Evolutionary conservation across 108 stramenopile genomes (phyloP), one percentile per base, ranked within the genome.

Genomic region (Cyclotella kingstonii): DNA sequence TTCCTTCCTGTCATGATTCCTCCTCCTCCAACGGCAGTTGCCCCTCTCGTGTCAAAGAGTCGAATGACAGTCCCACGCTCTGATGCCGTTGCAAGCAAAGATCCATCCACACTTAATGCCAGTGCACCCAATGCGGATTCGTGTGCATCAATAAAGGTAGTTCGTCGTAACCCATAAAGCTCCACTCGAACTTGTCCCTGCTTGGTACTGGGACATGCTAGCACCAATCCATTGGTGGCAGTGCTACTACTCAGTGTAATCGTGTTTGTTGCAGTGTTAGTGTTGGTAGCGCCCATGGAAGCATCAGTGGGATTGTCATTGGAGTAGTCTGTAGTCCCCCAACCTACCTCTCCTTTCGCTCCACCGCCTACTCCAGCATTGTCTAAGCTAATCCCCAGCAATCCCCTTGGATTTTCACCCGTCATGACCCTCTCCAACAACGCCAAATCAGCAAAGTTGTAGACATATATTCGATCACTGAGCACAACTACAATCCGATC

Each of bases 401-500:
- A 81, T 1, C 98, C 98, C 33, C 71, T 73, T 8, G 83, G 89
- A 82, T 97, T 97, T 27, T 86, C 81, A 15, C 89, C 76, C 31
- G 97, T 98, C 64, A 91, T 84, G n/a, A 98, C 90, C 67, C 92
- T 92, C 57, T 97, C 96, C 26, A 96, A 66, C 38, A 97, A 72
- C 48, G 77, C 79, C 35, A 99, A 79, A 77, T 97, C 96, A 11
- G 85, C 79, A 76, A 99, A 92, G 52, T 93, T 84, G 73, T 98
- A 97, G 15, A 97, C 87, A 64, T 94, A 96, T 21, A 96, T 86
- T 15, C 94, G 84, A 68, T 92, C 92, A 17, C 91, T 69, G 68
- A 98, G 65, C 6, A 93, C 96, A 11, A 99, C 96, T 1, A 95
- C 95, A 55, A 99, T 94, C 26, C 96, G 66, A 76, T 99, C 98